Evolutionary conservation across 2,329 filamentous ascomycete genomes (phyloP).

Genomic region (Trichophyton benhamiae): DNA sequence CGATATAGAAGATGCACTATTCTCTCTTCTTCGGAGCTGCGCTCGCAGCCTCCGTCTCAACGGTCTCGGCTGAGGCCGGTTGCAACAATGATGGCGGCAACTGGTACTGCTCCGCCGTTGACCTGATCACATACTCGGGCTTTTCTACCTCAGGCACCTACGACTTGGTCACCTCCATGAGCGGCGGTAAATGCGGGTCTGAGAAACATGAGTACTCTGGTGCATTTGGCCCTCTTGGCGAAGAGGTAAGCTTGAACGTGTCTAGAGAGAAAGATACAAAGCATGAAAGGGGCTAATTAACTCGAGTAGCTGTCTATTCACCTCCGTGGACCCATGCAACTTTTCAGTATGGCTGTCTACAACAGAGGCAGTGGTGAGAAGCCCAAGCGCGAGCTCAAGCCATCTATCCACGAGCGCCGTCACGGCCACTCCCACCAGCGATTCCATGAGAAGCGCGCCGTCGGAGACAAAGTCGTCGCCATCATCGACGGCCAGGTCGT

Average conservation of each 20-base stretch:
- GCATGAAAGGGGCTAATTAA: not conserved
- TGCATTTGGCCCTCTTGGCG: slow-evolving; percentile 53
- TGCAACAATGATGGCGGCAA: slow-evolving; percentile 39
- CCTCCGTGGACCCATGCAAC: slow-evolving; percentile 55
- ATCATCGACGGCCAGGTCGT: slow-evolving; percentile 47
- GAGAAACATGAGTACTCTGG: slow-evolving; percentile 39
- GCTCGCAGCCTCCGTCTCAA: slow-evolving; percentile 12
- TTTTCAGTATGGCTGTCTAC: slow-evolving; percentile 61
- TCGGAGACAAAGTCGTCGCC: slow-evolving; percentile 42
- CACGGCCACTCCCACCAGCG: slow-evolving; percentile 37
- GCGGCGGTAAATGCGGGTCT: slow-evolving; percentile 39
- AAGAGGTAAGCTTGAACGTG: slow-evolving; percentile 45
- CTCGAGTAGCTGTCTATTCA: slow-evolving; percentile 52
- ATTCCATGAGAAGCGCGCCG: slow-evolving; percentile 33
- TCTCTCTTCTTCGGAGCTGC: slow-evolving; percentile 12
- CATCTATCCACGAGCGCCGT: slow-evolving; percentile 27
- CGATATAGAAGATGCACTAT: slow-evolving; percentile 10
- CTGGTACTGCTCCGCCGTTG: slow-evolving; percentile 53
- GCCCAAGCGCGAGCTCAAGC: slow-evolving; percentile 28
- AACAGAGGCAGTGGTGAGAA: slow-evolving; percentile 32
- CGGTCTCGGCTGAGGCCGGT: slow-evolving; percentile 11
- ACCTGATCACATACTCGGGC: slow-evolving; percentile 55
- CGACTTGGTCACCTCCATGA: slow-evolving; percentile 42
- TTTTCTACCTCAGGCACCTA: slow-evolving; percentile 51
- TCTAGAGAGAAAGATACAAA: not conserved